Evolutionary conservation across 2,329 filamentous ascomycete genomes (phyloP).

Genomic region (Cladophialophora carrionii): DNA sequence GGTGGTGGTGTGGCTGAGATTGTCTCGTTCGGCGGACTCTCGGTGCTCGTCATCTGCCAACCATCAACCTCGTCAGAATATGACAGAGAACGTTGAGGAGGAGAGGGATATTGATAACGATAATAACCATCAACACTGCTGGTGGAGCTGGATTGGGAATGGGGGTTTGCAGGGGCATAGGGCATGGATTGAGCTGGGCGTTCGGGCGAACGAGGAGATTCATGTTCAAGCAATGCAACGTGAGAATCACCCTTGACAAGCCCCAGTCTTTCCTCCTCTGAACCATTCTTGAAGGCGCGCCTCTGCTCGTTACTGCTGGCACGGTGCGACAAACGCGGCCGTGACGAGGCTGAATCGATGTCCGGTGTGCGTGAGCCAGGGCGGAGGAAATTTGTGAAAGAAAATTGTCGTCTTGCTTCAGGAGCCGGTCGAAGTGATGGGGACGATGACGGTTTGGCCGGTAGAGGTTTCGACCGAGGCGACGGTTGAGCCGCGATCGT

Average conservation of each 20-base stretch:
- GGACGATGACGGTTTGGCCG: constrained; percentile 33
- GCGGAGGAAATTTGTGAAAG: constrained; percentile 83
- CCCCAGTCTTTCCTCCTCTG: constrained; percentile 80
- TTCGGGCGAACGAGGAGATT: constrained; percentile 32
- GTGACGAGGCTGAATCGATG: constrained; percentile 27
- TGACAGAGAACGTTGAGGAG: constrained; percentile 30
- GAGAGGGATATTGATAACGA: constrained; percentile 30
- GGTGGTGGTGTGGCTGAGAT: constrained; percentile 15
- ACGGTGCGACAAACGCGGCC: constrained; percentile 35
- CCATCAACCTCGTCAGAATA: constrained; percentile 38
- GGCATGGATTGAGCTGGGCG: constrained; percentile 21
- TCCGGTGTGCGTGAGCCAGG: constrained; percentile 47
- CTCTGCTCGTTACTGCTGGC: constrained; percentile 37
- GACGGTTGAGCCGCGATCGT: constrained; percentile 21
- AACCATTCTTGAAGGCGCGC: constrained; percentile 57
- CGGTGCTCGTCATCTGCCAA: constrained; percentile 35
- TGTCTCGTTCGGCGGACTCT: constrained; percentile 21
- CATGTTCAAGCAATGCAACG: constrained; percentile 33
- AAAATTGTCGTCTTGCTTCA: constrained; percentile 75
- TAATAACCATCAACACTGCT: constrained; percentile 29
- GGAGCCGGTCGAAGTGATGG: constrained; percentile 29
- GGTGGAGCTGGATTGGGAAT: constrained; percentile 26
- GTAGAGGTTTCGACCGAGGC: constrained; percentile 37
- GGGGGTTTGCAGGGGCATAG: constrained; percentile 20
- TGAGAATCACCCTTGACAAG: constrained; percentile 74